Evolutionary conservation across 176 grass and related monocot species (phyloP).

Genomic region (Alopecurus myosuroides): DNA sequence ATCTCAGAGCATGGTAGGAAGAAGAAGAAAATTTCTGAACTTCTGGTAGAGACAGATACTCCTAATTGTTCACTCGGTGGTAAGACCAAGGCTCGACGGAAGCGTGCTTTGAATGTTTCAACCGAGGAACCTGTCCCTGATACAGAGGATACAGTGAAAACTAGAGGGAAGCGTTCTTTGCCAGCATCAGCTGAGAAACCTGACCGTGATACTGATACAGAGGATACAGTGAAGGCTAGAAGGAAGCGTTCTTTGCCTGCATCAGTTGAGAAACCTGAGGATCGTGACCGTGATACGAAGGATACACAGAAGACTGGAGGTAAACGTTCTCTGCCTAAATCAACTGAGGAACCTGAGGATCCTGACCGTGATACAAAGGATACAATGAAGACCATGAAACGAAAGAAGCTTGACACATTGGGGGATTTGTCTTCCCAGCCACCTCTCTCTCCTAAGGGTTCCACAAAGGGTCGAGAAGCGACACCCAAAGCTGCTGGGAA

Average conservation of each 20-base stretch:
- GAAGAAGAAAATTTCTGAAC: constrained; percentile 54
- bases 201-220: background rate
- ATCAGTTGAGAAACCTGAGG: background rate
- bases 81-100: constrained; percentile 33
- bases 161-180: background rate
- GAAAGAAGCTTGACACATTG: constrained; percentile 62
- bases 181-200: background rate
- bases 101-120: background rate
- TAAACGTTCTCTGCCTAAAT: background rate
- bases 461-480: constrained; percentile 36
- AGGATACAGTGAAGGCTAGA: background rate
- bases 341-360: background rate
- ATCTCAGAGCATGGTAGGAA: constrained; percentile 50
- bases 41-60: constrained; percentile 25
- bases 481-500: constrained; percentile 33
- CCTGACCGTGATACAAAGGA: background rate
- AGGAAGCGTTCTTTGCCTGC: background rate
- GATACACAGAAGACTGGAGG: constrained; percentile 4
- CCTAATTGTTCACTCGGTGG: constrained; percentile 14
- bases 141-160: background rate
- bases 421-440: constrained; percentile 57
- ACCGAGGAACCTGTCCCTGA: background rate
- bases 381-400: constrained; percentile 32
- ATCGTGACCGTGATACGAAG: background rate
- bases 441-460: constrained; percentile 22